phyloP scores from a whole-genome alignment of 2,329 filamentous ascomycete species.

The Lachnellula occidentalis region DNA sequence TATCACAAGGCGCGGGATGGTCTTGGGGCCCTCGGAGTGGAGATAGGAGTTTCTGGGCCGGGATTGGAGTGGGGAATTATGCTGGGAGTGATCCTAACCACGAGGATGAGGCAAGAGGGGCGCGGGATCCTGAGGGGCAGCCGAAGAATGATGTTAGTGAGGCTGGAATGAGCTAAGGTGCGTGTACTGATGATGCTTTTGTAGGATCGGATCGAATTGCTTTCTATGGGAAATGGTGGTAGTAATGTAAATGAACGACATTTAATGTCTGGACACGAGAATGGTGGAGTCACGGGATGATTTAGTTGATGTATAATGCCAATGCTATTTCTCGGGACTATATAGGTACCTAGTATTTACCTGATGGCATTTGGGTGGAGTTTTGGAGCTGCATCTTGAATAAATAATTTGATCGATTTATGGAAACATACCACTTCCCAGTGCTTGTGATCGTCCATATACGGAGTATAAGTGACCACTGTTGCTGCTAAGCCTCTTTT shows the following conservation, averaged over 20 bases:
- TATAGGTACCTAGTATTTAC: no score
- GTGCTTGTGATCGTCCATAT: no score
- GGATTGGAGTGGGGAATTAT: conserved; percentile 46
- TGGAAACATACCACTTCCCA: no score
- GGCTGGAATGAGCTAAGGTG: neutral
- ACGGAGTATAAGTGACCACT: no score
- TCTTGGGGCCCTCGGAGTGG: conserved; percentile 75
- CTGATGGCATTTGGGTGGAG: no score
- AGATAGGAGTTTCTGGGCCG: conserved; percentile 72
- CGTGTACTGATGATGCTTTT: conserved; percentile 5
- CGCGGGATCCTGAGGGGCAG: conserved; percentile 2
- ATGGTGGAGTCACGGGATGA: neutral
- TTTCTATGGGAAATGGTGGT: neutral
- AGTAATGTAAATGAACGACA: neutral
- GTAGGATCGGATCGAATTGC: conserved; percentile 18
- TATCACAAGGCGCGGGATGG: conserved; percentile 77
- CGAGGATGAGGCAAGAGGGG: conserved; percentile 8
- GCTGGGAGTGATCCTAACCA: conserved; percentile 25
- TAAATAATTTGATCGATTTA: no score
- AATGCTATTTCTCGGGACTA: neutral
- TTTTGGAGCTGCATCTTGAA: no score
- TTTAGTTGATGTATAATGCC: neutral
- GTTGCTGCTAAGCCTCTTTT: no score
- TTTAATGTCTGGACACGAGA: neutral
- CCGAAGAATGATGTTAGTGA: conserved; percentile 18